These are phyloP conservation scores for Hypoxylon subgilvum DNA, from an alignment of 495 filamentous ascomycete genomes.

Conservation along the genomic window DNA sequence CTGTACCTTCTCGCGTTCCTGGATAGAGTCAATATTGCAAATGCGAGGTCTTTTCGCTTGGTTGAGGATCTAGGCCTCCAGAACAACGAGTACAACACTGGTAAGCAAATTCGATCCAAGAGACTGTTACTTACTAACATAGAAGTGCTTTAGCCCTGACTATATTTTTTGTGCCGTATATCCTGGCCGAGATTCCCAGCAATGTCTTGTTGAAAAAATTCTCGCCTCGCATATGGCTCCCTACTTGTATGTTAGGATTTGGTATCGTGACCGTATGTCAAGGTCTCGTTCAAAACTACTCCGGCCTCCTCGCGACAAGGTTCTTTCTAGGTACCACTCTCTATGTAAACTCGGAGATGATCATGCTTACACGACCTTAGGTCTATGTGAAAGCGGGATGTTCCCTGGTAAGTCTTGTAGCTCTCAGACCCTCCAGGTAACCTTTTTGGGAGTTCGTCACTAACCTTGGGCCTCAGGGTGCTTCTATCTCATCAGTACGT, in stretches of 20 bases:
- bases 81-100: constrained; percentile 71
- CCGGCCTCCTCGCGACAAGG: constrained; percentile 77
- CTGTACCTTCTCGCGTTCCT: constrained; percentile 88
- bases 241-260: constrained; percentile 81
- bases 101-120: constrained; percentile 13
- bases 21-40: constrained; percentile 78
- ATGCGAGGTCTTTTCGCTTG: constrained; percentile 69
- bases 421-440: constrained; percentile 45
- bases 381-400: constrained; percentile 87
- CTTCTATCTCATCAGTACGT: constrained; percentile 70
- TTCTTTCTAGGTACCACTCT: constrained; percentile 67
- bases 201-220: constrained; percentile 86
- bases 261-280: constrained; percentile 78
- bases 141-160: constrained; percentile 59
- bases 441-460: not conserved
- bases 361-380: constrained; percentile 40
- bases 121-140: constrained; percentile 1
- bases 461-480: constrained; percentile 55
- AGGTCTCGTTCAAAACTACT: constrained; percentile 78
- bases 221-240: constrained; percentile 81
- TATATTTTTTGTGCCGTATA: constrained; percentile 94
- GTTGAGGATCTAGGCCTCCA: constrained; percentile 65
- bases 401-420: constrained; percentile 65
- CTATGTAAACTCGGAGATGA: not conserved
- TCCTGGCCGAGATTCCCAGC: constrained; percentile 85